Percentiles rank a stretch among this genome's conserved stretches.
Evolutionary conservation across 768 basidiomycete species (phyloP).

Genomic region (Porphyrellus cyaneotinctus): DNA sequence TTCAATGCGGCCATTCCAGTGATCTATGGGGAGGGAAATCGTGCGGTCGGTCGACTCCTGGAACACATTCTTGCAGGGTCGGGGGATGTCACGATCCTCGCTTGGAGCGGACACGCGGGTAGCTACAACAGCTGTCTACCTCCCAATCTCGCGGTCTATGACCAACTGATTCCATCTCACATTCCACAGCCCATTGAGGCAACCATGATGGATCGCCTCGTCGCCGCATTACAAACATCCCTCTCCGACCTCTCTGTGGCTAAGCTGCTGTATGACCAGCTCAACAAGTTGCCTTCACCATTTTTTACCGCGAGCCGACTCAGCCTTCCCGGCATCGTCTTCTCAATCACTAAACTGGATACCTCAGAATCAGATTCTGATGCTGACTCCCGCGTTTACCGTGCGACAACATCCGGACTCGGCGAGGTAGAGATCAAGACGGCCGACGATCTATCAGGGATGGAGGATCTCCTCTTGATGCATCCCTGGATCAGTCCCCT

Average conservation of each 20-base stretch:
- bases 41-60: neutral
- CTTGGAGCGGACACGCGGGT: neutral
- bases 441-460: neutral
- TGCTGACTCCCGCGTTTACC: neutral
- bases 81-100: neutral
- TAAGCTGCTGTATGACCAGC: neutral
- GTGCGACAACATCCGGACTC: neutral
- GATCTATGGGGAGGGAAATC: neutral
- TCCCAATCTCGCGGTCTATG: neutral
- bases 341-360: neutral
- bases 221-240: neutral
- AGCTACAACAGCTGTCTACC: neutral
- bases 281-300: neutral
- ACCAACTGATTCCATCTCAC: neutral
- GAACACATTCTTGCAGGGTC: neutral
- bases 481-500: neutral
- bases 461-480: neutral
- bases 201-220: neutral
- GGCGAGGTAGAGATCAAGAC: neutral
- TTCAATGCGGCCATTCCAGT: neutral
- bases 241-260: neutral
- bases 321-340: neutral
- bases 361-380: neutral
- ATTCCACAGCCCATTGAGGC: neutral
- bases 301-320: neutral